Percentiles rank a stretch among this genome's conserved stretches.
Conservation (phyloP, 225 moss, liverwort and hornwort genomes). For the Pleurozium schreberi region DNA sequence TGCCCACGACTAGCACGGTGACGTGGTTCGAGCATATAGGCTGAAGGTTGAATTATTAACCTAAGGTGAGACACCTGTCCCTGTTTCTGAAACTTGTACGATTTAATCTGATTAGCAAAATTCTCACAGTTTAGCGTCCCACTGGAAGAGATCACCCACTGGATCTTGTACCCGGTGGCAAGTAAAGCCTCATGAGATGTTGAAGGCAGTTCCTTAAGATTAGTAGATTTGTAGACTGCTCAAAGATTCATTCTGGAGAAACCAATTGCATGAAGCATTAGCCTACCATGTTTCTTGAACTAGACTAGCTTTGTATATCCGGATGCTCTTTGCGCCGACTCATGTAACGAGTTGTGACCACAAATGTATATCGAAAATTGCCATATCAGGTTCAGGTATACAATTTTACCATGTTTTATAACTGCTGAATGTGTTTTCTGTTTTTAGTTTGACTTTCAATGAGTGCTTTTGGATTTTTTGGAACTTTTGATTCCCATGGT, state of each 20-base stretch:
- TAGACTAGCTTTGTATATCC: neutral
- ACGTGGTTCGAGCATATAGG: neutral
- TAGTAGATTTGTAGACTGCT: neutral
- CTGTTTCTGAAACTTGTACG: neutral
- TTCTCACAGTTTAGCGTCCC: neutral
- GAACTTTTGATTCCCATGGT: too few relatives aligned
- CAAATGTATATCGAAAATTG: neutral
- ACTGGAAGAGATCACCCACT: neutral
- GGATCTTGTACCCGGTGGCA: neutral
- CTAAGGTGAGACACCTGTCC: neutral
- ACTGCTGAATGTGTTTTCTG: neutral
- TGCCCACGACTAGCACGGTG: neutral
- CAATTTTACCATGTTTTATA: neutral
- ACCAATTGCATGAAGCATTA: neutral
- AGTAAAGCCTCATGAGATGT: neutral
- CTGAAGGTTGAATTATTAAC: neutral
- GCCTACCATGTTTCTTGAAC: neutral
- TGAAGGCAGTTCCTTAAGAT: neutral
- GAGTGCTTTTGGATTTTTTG: too few relatives aligned
- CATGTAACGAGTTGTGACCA: neutral
- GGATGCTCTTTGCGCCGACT: slow-evolving; percentile 6
- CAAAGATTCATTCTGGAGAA: neutral
- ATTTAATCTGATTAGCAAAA: neutral
- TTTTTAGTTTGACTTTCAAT: too few relatives aligned
- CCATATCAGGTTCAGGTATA: neutral